phyloP scores from a whole-genome alignment of 345 rosid species.

The Salix exigua region DNA sequence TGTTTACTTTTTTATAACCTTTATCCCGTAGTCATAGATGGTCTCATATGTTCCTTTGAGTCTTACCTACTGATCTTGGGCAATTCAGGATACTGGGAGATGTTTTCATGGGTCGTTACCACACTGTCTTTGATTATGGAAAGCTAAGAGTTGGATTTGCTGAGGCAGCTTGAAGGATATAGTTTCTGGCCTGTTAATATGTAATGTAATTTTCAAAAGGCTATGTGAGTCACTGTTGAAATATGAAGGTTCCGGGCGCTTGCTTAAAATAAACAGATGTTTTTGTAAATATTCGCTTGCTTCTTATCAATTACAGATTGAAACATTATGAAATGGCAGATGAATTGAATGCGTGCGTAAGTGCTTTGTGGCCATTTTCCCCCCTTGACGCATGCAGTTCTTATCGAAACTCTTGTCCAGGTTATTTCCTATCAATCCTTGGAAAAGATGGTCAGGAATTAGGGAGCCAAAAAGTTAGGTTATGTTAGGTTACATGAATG shows the following conservation, averaged over 20 bases:
- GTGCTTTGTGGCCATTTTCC: background rate
- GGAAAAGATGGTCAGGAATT: background rate
- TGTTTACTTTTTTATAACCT: background rate
- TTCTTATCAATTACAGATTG: background rate
- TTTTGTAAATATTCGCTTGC: background rate
- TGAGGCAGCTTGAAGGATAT: conserved; percentile 18
- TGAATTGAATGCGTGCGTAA: background rate
- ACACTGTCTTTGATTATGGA: conserved; percentile 31
- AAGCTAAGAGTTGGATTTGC: conserved; percentile 28
- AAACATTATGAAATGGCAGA: background rate
- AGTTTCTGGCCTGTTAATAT: background rate
- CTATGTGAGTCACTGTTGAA: background rate
- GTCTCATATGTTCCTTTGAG: background rate
- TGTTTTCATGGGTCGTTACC: conserved; percentile 33
- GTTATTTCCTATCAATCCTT: background rate
- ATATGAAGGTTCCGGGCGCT: background rate
- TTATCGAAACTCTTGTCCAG: background rate
- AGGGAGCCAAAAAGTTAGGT: background rate
- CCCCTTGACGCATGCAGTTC: background rate
- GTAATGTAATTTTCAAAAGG: background rate
- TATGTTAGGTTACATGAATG: background rate
- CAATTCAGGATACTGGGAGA: conserved; percentile 34
- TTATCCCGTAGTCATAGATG: background rate
- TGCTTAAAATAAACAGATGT: background rate
- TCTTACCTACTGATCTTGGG: background rate